Percentiles rank a stretch among this genome's conserved stretches.
phyloP scores from a whole-genome alignment of 2,329 filamentous ascomycete species.

The Paecilomyces fulvus region DNA sequence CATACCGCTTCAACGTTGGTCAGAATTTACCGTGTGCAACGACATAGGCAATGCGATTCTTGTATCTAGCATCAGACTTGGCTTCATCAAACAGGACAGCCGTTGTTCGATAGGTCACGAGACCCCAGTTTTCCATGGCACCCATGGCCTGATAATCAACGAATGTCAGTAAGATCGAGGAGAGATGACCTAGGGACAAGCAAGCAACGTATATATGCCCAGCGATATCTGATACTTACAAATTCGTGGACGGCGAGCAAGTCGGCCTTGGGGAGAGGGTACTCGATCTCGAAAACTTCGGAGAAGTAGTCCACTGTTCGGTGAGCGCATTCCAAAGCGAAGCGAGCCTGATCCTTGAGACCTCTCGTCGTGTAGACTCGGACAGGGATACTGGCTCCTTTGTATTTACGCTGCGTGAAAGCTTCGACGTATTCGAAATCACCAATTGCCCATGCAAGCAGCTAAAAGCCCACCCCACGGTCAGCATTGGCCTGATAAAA shows the following conservation, averaged over 20 bases:
- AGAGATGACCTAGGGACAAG: slow-evolving; percentile 2
- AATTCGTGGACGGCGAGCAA: slow-evolving; percentile 90
- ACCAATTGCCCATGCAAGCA: slow-evolving; percentile 87
- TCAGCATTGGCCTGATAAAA: not conserved
- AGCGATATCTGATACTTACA: slow-evolving; percentile 43
- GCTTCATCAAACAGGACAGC: slow-evolving; percentile 94
- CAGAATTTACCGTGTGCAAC: slow-evolving; percentile 63
- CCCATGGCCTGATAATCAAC: slow-evolving; percentile 40
- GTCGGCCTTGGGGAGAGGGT: slow-evolving; percentile 86
- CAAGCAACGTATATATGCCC: not conserved
- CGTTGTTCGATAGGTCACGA: slow-evolving; percentile 92
- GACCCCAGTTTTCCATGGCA: slow-evolving; percentile 94
- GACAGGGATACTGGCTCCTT: slow-evolving; percentile 83
- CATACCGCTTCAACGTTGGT: not conserved
- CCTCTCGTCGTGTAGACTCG: slow-evolving; percentile 93
- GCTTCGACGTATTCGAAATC: slow-evolving; percentile 97
- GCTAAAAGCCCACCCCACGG: slow-evolving; percentile 42
- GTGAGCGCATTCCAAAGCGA: slow-evolving; percentile 82
- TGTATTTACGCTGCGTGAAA: slow-evolving; percentile 80
- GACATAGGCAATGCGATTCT: slow-evolving; percentile 91
- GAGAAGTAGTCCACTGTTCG: slow-evolving; percentile 96
- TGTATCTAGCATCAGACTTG: slow-evolving; percentile 80
- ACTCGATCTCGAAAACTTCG: slow-evolving; percentile 84
- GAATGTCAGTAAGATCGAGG: slow-evolving; percentile 32
- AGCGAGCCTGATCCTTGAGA: slow-evolving; percentile 84